These are phyloP conservation scores for Gastrolobium bilobum DNA, from an alignment of 306 rosid species.

Conservation along the genomic window DNA sequence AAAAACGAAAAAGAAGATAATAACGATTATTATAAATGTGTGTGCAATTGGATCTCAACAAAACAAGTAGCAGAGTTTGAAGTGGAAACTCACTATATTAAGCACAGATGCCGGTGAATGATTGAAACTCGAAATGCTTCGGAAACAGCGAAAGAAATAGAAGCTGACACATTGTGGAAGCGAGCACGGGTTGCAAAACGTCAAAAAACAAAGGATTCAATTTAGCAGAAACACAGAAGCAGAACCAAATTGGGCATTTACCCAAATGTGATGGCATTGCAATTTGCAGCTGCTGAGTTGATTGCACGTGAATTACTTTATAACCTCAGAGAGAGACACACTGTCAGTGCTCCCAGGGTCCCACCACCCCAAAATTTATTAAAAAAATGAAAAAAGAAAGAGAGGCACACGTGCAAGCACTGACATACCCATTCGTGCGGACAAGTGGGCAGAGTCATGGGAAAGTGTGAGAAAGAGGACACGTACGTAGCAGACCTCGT, in stretches of 20 bases:
- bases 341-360: not conserved
- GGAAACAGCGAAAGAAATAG: slow-evolving; percentile 13
- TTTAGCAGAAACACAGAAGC: not conserved
- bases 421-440: slow-evolving; percentile 63
- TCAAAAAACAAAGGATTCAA: not conserved
- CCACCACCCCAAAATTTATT: not conserved
- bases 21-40: too few relatives aligned
- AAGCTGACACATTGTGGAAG: not conserved
- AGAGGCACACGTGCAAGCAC: slow-evolving; percentile 48
- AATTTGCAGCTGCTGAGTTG: slow-evolving; percentile 4
- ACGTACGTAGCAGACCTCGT: slow-evolving; percentile 42
- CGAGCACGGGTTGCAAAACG: slow-evolving; percentile 4
- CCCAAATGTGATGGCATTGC: not conserved
- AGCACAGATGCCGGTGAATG: not conserved
- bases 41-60: not conserved
- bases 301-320: slow-evolving; percentile 28
- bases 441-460: slow-evolving; percentile 24
- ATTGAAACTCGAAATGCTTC: not conserved
- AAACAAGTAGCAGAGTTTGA: not conserved
- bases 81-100: slow-evolving; percentile 30
- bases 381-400: not conserved
- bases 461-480: slow-evolving; percentile 23
- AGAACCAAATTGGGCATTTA: slow-evolving; percentile 1
- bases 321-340: not conserved
- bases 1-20: too few relatives aligned